Evolutionary conservation across 805 yeast species (phyloP), one percentile per base, ranked within the genome.

Genomic region (Metschnikowia sp.): DNA sequence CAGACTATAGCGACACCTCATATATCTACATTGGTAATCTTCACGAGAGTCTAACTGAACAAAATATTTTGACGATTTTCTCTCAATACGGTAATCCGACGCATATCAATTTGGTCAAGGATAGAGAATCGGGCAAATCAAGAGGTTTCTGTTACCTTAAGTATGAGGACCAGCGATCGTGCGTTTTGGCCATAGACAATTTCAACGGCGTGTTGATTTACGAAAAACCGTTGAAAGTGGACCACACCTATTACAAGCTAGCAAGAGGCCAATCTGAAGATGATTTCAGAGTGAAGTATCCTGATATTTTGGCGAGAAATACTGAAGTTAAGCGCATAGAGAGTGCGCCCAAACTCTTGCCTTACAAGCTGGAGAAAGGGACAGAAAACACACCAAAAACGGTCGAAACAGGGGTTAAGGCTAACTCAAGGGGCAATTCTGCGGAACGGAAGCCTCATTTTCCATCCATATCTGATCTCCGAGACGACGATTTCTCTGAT

Each of bases 31-130:
- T 92, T n/a, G 92, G 96, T 0, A 81, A 84, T 4, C 63, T 92
- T 10, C 83, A 89, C 9, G 66, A 59, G 12, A 79, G 79, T 31
- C 62, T 89, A 28, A 81, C 80, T 8, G 96, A 89, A 60, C 81
- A 82, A 40, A 97, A 92, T 61, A 64, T 92, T 0, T 58, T 90
- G 7, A 76, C 82, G 0, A 79, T 91, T 31, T 92, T 92, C 62
- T 86, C 96, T 2, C 97, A 92, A 60, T 92, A 79, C 64, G 98
- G 98, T 0, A 77, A 83, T 15, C 97, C 97, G 0, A 84, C 86
- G 0, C 87, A 86, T 55, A 61, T 92, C 32, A 80, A 83, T 43
- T 68, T 91, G 43, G 77, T 80, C 26, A 75, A 92, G 48, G 92
- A 88, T 58, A 72, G 70, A 48, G 77, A 65, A 12, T 76, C 85